Evolutionary conservation across 257 asterid species (phyloP).

Genomic region (Rauvolfia tetraphylla): DNA sequence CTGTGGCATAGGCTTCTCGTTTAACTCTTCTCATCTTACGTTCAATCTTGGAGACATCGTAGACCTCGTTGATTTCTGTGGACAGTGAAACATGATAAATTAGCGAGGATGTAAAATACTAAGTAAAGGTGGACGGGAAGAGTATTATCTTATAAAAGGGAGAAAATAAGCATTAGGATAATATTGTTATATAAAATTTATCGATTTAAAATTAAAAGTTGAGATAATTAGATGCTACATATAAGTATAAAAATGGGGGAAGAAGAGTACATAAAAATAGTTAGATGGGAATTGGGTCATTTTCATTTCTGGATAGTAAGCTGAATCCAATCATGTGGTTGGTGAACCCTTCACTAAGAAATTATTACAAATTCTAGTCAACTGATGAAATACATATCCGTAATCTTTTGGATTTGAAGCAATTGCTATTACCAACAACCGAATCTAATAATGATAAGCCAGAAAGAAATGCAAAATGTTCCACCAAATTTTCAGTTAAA

Average conservation of each 20-base stretch:
- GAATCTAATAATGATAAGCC: neutral
- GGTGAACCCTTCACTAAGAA: neutral
- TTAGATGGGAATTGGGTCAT: neutral
- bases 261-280: neutral
- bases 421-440: neutral
- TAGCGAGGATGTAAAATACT: too few species aligned
- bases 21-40: constrained; percentile 9
- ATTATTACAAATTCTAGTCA: neutral
- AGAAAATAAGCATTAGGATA: too few species aligned
- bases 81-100: neutral
- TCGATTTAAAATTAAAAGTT: too few species aligned
- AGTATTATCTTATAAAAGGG: too few species aligned
- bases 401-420: neutral
- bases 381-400: neutral
- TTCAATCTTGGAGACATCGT: constrained; percentile 45
- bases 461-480: neutral
- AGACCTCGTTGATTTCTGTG: constrained; percentile 41
- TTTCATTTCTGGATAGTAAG: neutral
- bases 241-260: too few species aligned
- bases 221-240: neutral
- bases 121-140: too few species aligned
- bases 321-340: neutral
- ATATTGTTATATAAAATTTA: too few species aligned
- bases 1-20: constrained; percentile 73
- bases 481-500: rapidly evolving